phyloP scores from a whole-genome alignment of 106 monocot species.

The Phalaenopsis equestris region DNA sequence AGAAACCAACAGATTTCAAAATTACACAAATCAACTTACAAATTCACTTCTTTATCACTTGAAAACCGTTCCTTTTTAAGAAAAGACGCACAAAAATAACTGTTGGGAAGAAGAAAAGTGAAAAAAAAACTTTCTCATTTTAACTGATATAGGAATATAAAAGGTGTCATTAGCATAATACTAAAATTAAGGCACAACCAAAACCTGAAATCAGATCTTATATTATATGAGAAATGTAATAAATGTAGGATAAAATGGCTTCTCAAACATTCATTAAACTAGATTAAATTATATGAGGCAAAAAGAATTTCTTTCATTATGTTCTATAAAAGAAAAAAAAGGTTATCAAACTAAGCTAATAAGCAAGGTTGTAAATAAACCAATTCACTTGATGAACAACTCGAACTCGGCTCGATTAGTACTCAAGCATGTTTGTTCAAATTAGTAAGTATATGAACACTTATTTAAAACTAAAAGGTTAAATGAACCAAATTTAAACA shows the following conservation, averaged over 20 bases:
- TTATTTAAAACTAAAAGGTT: too few relatives aligned
- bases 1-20: background rate
- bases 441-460: too few relatives aligned
- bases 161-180: background rate
- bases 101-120: constrained; percentile 1
- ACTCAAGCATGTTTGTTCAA: too few relatives aligned
- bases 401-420: too few relatives aligned
- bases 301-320: background rate
- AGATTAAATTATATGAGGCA: background rate
- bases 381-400: too few relatives aligned
- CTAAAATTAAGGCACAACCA: background rate
- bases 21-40: background rate
- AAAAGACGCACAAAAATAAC: background rate
- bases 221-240: background rate
- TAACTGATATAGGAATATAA: too few relatives aligned
- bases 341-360: too few relatives aligned
- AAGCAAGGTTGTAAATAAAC: too few relatives aligned
- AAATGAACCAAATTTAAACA: too few relatives aligned
- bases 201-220: background rate
- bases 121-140: background rate
- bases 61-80: background rate
- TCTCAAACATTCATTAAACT: background rate
- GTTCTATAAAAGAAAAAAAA: background rate
- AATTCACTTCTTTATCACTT: background rate
- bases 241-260: background rate